Base-by-base conservation (phyloP, 768 basidiomycete genomes). In the Cystofilobasidium macerans region DNA sequence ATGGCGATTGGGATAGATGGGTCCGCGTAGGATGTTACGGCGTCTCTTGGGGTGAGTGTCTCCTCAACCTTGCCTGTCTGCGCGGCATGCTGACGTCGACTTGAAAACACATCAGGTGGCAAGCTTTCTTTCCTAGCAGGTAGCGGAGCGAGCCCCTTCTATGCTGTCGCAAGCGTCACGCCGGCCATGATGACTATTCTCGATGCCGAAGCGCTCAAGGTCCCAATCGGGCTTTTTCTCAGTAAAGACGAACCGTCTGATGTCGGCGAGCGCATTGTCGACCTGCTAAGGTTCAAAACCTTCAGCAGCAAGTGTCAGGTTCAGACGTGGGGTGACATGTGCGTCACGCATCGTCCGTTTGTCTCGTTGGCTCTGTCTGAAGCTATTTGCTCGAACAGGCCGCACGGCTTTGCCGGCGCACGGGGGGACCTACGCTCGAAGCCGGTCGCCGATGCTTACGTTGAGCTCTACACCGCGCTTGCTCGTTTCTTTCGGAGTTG, bases 61-160 rank as follows among this genome's bases (percentile, higher is more conserved):
- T 5, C 42, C 8, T 61, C 32, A 3, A 26, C 28, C 51, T 28
- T 12, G 1, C 51, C 28, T 8, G 36, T 38, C 7, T 7, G 36
- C 7, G 36, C 36, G 7, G 14, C n/a, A 3, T 3, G 48, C 48
- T 51, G 28, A 51, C 48, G 48, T 11, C 28, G n/a, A 2, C 28
- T 28, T 26, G 14, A 3, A 14, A 12, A 4, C 51, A 4, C 51
- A n/a, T 7, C 26, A 61, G 60, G 60, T 12, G 60, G 60, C 28
- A 63, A 63, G 28, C 51, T 63, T 28, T 28, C 62, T 16, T 63
- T 54, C 51, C 48, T 63, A 24, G 62, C 62, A 1, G 62, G 62
- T 7, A 54, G 48, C 20, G 48, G 53, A 13, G 26, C 62, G 16
- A 18, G 20, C 6, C 62, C 62, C 3, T 63, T 63, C 38, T 63